Percentiles rank a stretch among this genome's conserved stretches.
These are phyloP conservation scores for Acer negundo DNA, from an alignment of 345 rosid genomes.

Conservation along the genomic window DNA sequence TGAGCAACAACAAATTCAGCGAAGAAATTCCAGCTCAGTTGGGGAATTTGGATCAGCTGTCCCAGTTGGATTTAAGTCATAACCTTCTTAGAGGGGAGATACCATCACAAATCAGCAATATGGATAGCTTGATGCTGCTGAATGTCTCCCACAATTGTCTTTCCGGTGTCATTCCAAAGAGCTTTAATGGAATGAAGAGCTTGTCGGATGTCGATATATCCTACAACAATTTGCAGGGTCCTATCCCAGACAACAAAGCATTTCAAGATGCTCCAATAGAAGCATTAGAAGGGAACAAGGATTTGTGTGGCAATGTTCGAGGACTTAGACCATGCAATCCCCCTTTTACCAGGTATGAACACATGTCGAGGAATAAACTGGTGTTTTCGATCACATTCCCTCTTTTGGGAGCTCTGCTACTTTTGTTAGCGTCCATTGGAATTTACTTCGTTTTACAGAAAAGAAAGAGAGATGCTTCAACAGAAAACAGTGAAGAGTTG, in stretches of 20 bases:
- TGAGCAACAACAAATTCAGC: slow-evolving; percentile 39
- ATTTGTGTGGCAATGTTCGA: slow-evolving; percentile 29
- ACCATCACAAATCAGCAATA: slow-evolving; percentile 11
- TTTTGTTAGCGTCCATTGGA: background rate
- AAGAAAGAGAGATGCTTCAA: background rate
- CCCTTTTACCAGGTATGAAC: background rate
- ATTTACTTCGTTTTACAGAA: background rate
- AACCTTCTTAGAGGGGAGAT: slow-evolving; percentile 33
- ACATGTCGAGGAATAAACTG: background rate
- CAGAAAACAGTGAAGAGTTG: background rate
- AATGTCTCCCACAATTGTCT: slow-evolving; percentile 36
- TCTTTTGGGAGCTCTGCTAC: background rate
- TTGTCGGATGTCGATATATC: slow-evolving; percentile 31
- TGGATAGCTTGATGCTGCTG: slow-evolving; percentile 18
- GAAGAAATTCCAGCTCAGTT: slow-evolving; percentile 27
- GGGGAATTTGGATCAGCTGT: slow-evolving; percentile 11
- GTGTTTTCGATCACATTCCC: slow-evolving; percentile 18
- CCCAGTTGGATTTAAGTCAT: slow-evolving; percentile 29
- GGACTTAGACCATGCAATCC: slow-evolving; percentile 24
- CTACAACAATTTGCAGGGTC: slow-evolving; percentile 34
- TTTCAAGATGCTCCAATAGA: slow-evolving; percentile 22
- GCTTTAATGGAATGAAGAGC: slow-evolving; percentile 3
- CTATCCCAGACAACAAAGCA: slow-evolving; percentile 32
- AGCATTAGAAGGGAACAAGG: slow-evolving; percentile 22
- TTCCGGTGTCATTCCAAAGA: slow-evolving; percentile 25